A percentile compares a stretch with the other conserved stretches of the same genome.
Conservation (phyloP, 2,329 filamentous ascomycete genomes). For the Geosmithia flava region DNA sequence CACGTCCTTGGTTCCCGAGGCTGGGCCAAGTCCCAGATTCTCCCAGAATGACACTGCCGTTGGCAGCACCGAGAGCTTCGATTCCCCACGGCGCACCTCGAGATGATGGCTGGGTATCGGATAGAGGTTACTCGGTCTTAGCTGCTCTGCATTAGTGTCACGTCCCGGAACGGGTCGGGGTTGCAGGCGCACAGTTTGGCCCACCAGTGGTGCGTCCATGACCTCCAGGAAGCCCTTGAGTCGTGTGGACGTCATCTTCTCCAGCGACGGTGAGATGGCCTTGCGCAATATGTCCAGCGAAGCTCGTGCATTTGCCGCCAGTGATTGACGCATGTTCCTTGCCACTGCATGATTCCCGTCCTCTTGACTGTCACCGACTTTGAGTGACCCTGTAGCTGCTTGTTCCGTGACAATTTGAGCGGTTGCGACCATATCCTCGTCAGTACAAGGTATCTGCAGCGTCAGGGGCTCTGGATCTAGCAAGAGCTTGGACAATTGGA, state of each 20-base stretch:
- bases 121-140: slow-evolving; percentile 42
- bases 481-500: slow-evolving; percentile 42
- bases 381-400: slow-evolving; percentile 39
- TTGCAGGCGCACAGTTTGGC: slow-evolving; percentile 22
- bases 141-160: slow-evolving; percentile 28
- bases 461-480: slow-evolving; percentile 43
- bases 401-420: slow-evolving; percentile 65
- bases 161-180: slow-evolving; percentile 30
- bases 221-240: slow-evolving; percentile 41
- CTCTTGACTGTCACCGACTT: slow-evolving; percentile 14
- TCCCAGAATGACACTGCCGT: slow-evolving; percentile 74
- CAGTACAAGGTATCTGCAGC: slow-evolving; percentile 30
- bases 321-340: slow-evolving; percentile 24
- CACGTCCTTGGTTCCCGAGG: slow-evolving; percentile 59
- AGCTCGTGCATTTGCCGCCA: slow-evolving; percentile 29
- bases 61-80: slow-evolving; percentile 59
- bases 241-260: slow-evolving; percentile 21
- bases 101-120: slow-evolving; percentile 57
- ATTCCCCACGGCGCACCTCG: slow-evolving; percentile 58
- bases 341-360: slow-evolving; percentile 11
- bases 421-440: slow-evolving; percentile 52
- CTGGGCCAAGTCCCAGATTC: slow-evolving; percentile 60
- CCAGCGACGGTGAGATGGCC: slow-evolving; percentile 30
- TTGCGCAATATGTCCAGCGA: slow-evolving; percentile 35
- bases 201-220: slow-evolving; percentile 41